These are phyloP conservation scores for Lentinula edodes DNA, from an alignment of 768 basidiomycete species.

Conservation along the genomic window DNA sequence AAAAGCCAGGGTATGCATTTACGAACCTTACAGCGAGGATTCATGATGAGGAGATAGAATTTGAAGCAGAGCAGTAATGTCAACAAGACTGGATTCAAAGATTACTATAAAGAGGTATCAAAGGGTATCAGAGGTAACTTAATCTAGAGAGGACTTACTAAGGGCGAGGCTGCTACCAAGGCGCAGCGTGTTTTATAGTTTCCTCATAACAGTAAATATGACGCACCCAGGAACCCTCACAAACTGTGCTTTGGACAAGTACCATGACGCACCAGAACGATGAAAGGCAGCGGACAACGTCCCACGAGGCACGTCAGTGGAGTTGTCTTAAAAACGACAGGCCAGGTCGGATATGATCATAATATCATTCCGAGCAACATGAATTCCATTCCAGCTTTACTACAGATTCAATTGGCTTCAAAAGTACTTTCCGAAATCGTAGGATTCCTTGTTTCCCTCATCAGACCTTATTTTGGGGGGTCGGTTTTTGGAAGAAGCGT, in stretches of 20 bases:
- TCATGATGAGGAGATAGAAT: background rate
- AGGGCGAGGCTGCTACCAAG: no score
- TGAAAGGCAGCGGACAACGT: background rate
- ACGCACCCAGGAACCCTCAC: background rate
- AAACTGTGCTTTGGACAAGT: background rate
- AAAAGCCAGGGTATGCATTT: background rate
- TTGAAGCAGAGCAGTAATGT: background rate
- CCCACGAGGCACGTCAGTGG: background rate
- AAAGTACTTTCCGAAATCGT: constrained; percentile 60
- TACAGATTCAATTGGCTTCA: constrained; percentile 10
- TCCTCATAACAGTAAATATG: background rate
- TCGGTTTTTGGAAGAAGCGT: constrained; percentile 25
- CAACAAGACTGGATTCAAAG: background rate
- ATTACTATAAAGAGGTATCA: background rate
- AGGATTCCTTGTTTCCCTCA: constrained; percentile 31
- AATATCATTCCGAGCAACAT: background rate
- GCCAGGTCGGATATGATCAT: no score
- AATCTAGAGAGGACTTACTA: no score
- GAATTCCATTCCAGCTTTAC: background rate
- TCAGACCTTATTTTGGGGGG: constrained; percentile 16
- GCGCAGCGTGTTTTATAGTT: no score
- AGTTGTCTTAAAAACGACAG: background rate
- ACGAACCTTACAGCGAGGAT: background rate
- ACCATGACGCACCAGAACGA: background rate
- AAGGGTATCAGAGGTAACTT: background rate